These are phyloP conservation scores for Penicillium sp. DNA, from an alignment of 2,329 filamentous ascomycete species.

Conservation along the genomic window DNA sequence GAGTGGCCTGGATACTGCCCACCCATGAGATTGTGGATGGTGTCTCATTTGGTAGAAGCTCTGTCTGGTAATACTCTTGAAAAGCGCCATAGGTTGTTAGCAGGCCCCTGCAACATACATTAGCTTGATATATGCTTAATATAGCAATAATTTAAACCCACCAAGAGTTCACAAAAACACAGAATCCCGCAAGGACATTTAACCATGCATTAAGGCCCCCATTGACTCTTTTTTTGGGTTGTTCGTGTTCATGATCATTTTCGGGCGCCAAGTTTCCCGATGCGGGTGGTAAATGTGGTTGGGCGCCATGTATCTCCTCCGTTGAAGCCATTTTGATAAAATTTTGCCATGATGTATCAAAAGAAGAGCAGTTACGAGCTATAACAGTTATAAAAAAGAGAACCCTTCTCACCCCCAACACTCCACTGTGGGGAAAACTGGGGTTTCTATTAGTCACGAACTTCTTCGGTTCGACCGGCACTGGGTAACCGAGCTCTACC, in stretches of 20 bases:
- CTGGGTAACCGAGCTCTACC: slow-evolving; percentile 26
- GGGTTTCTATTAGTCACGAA: slow-evolving; percentile 26
- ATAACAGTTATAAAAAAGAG: slow-evolving; percentile 4
- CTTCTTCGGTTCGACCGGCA: slow-evolving; percentile 20
- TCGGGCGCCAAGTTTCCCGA: background rate
- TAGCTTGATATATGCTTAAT: background rate
- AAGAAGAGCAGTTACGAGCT: background rate
- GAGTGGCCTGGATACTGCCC: slow-evolving; percentile 48
- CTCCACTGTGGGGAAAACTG: slow-evolving; percentile 20
- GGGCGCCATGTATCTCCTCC: slow-evolving; percentile 11
- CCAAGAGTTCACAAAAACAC: slow-evolving; percentile 38
- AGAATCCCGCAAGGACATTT: slow-evolving; percentile 32
- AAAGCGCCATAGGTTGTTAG: slow-evolving; percentile 51
- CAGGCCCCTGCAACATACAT: slow-evolving; percentile 35
- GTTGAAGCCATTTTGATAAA: background rate
- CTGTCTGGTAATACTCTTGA: slow-evolving; percentile 49
- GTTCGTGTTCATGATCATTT: background rate
- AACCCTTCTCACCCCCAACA: slow-evolving; percentile 9
- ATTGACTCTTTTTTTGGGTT: slow-evolving; percentile 19
- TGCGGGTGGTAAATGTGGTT: background rate
- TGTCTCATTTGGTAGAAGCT: slow-evolving; percentile 34
- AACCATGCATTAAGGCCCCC: slow-evolving; percentile 33
- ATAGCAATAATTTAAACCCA: slow-evolving; percentile 7
- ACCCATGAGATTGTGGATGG: slow-evolving; percentile 52
- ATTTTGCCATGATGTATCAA: background rate